Conservation (phyloP, 1,284 basidiomycete genomes). For the Pseudozyma tsukubaensis region DNA sequence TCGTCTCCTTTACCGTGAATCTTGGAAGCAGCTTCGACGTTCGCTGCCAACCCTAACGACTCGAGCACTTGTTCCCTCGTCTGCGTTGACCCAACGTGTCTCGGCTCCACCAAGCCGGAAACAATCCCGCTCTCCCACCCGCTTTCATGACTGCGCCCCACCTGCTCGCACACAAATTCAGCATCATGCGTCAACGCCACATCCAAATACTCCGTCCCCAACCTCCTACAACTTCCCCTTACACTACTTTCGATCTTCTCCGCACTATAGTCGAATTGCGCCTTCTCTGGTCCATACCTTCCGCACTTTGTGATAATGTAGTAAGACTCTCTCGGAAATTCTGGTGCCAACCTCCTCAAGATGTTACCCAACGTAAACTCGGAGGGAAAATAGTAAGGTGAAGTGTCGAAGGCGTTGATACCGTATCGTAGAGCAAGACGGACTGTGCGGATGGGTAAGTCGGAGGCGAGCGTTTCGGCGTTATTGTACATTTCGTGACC, state of each 20-base stretch:
- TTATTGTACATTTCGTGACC: constrained; percentile 64
- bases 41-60: constrained; percentile 57
- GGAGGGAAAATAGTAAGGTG: constrained; percentile 85
- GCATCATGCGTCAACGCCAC: constrained; percentile 82
- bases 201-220: constrained; percentile 75
- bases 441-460: constrained; percentile 68
- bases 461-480: constrained; percentile 41
- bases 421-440: constrained; percentile 80
- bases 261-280: constrained; percentile 84
- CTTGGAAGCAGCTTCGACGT: constrained; percentile 73
- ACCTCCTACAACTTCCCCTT: constrained; percentile 77
- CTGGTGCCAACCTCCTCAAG: constrained; percentile 68
- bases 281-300: constrained; percentile 77
- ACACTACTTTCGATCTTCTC: constrained; percentile 78
- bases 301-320: constrained; percentile 84
- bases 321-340: constrained; percentile 70
- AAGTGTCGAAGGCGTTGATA: constrained; percentile 86
- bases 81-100: constrained; percentile 5
- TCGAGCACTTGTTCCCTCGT: constrained; percentile 46
- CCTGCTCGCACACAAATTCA: constrained; percentile 81
- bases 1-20: constrained; percentile 83
- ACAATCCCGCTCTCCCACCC: constrained; percentile 48
- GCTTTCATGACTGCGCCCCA: constrained; percentile 70
- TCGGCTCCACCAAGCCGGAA: constrained; percentile 41
- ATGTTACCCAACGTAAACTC: constrained; percentile 82